Conservation (phyloP, 2,329 filamentous ascomycete genomes). For the Pseudocercospora macadamiae region DNA sequence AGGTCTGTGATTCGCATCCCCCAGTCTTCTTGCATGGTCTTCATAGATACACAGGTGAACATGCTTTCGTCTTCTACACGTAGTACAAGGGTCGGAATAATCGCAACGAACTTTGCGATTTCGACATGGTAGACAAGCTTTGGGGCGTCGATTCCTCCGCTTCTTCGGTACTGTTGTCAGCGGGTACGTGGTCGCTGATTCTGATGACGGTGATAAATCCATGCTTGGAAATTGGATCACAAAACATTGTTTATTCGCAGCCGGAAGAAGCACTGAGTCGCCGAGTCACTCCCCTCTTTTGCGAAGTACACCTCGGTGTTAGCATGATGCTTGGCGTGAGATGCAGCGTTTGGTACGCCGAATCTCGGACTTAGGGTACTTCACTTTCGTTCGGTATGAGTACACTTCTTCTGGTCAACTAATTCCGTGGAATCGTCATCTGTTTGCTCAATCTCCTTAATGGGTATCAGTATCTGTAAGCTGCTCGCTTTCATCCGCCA, state of each 20-base stretch:
- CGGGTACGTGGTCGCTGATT: not conserved
- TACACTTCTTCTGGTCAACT: no score
- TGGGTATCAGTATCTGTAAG: not conserved
- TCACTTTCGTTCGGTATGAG: no score
- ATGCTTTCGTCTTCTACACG: slow-evolving; percentile 11
- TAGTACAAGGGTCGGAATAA: slow-evolving; percentile 10
- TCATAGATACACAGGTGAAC: slow-evolving; percentile 14
- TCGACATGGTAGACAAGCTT: slow-evolving; percentile 13
- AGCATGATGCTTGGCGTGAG: not conserved
- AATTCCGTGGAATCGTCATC: not conserved
- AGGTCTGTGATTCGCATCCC: not conserved
- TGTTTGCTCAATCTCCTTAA: not conserved
- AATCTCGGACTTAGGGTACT: not conserved
- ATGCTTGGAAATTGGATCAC: no score
- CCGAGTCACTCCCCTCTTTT: not conserved
- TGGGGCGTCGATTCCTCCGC: slow-evolving; percentile 12
- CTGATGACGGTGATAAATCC: not conserved
- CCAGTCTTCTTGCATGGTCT: slow-evolving; percentile 4
- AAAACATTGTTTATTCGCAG: no score
- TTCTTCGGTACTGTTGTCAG: not conserved
- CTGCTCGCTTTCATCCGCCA: not conserved
- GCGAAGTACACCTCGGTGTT: not conserved
- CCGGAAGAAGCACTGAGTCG: not conserved
- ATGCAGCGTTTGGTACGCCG: not conserved
- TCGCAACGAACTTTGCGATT: slow-evolving; percentile 13